These are phyloP conservation scores for Piloderma croceum DNA, from an alignment of 768 basidiomycete species.

Conservation along the genomic window DNA sequence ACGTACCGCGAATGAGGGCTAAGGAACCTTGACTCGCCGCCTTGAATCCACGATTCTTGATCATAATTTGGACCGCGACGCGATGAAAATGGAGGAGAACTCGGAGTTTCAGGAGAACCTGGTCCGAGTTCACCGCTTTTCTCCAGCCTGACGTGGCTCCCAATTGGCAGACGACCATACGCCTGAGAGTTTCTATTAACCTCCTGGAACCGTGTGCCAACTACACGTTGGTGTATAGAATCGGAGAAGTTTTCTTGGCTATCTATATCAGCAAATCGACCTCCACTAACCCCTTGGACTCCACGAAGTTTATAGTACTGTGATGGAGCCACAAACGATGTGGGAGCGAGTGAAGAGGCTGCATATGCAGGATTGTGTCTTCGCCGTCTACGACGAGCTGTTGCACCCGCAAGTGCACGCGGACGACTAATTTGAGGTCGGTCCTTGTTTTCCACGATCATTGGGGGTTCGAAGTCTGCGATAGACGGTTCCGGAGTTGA, in stretches of 20 bases:
- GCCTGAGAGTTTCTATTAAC: conserved; percentile 54
- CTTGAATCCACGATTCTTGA: conserved; percentile 9
- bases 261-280: conserved; percentile 44
- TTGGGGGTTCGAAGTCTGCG: conserved; percentile 46
- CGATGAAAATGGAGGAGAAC: conserved; percentile 42
- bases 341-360: conserved; percentile 65
- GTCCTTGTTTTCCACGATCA: conserved; percentile 32
- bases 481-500: conserved; percentile 72
- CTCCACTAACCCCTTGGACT: conserved; percentile 55
- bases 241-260: conserved; percentile 47
- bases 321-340: conserved; percentile 74
- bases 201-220: conserved; percentile 71
- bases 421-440: conserved; percentile 67
- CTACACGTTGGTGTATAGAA: conserved; percentile 54
- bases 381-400: conserved; percentile 37
- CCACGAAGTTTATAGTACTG: conserved; percentile 72
- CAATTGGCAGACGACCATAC: conserved; percentile 55
- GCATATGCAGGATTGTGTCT: conserved; percentile 57
- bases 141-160: conserved; percentile 51
- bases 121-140: conserved; percentile 46
- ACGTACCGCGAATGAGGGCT: neutral
- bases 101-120: conserved; percentile 21
- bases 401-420: conserved; percentile 39
- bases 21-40: too few species aligned
- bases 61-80: conserved; percentile 53